Base-by-base conservation (phyloP, 257 asterid species). In the Oldenlandia corymbosa region DNA sequence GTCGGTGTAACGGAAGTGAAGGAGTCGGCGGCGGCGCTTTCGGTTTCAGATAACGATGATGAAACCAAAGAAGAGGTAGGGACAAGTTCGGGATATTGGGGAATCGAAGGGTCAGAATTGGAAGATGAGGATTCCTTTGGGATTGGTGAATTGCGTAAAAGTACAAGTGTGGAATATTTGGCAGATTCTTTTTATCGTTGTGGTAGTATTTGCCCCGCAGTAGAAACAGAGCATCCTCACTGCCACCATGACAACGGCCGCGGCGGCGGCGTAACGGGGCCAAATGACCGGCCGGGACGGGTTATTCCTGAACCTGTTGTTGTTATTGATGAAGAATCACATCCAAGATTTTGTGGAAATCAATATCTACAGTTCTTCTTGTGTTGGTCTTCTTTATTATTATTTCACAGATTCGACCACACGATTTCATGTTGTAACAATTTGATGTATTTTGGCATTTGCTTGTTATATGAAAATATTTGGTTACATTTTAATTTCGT, bases 41-140 rank as follows among this genome's bases (percentile, higher is more conserved):
- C 60, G 37, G 65, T 27, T 32, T 41, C 65, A 11, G 58, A 21
- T 10, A 50, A 13, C 3, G 60, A 9, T 3, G 20, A 45, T 3
- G 50, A 16, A 1, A 52, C 18, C 7, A 71, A n/a, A 1, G 54
- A 28, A 13, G 81, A 20, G 31, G 77, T 20, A 65, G 81, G 81
- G 77, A 58, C 65, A 46, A 46, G 71, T 2, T 71, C 68, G 71
- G 75, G 20, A 62, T 45, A 14, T 56, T n/a, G 0, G 4, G 57
- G 57, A 24, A 28, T 14, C 27, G 59, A 60, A 24, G 60, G 62
- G 72, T 61, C 26, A 48, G 57, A 45, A 52, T 21, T 26, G 68
- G 73, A 53, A 64, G 32, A 51, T 65, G 53, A 16, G 11, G 71
- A 75, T 67, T 62, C 68, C 71, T 24, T 24, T 2, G 70, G 54